phyloP scores from a whole-genome alignment of 2,329 filamentous ascomycete species.

The Microascus cirrosus region DNA sequence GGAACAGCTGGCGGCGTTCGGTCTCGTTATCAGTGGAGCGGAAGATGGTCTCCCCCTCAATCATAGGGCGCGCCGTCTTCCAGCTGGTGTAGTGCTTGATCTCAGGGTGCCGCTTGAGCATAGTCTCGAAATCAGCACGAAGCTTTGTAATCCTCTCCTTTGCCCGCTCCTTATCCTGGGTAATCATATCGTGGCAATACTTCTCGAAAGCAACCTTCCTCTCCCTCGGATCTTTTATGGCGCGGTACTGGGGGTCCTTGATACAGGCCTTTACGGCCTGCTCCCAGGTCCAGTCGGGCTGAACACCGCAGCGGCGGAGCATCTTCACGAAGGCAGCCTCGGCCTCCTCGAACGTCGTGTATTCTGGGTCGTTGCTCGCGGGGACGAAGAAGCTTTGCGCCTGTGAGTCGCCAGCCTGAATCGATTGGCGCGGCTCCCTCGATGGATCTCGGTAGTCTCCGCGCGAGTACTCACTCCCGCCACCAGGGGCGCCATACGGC shows the following conservation, averaged over 20 bases:
- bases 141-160: conserved; percentile 89
- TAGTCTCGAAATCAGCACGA: conserved; percentile 85
- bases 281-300: conserved; percentile 88
- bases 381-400: conserved; percentile 47
- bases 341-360: conserved; percentile 71
- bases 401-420: conserved; percentile 43
- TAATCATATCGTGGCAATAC: conserved; percentile 79
- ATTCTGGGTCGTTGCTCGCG: conserved; percentile 63
- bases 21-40: conserved; percentile 78
- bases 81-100: conserved; percentile 95
- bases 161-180: conserved; percentile 88
- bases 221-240: conserved; percentile 85
- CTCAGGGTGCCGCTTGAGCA: conserved; percentile 92
- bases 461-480: conserved; percentile 10
- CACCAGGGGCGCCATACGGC: neutral
- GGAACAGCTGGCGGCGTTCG: conserved; percentile 81
- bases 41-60: conserved; percentile 93
- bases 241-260: conserved; percentile 84
- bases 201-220: conserved; percentile 88
- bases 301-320: conserved; percentile 71
- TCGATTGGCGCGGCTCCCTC: conserved; percentile 46
- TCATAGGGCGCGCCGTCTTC: conserved; percentile 90
- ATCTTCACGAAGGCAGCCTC: conserved; percentile 90
- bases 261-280: conserved; percentile 77
- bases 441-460: conserved; percentile 6